Percentiles rank a stretch among this genome's conserved stretches.
phyloP scores from a whole-genome alignment of 108 stramenopile species.

The Conticribra guillardii region DNA sequence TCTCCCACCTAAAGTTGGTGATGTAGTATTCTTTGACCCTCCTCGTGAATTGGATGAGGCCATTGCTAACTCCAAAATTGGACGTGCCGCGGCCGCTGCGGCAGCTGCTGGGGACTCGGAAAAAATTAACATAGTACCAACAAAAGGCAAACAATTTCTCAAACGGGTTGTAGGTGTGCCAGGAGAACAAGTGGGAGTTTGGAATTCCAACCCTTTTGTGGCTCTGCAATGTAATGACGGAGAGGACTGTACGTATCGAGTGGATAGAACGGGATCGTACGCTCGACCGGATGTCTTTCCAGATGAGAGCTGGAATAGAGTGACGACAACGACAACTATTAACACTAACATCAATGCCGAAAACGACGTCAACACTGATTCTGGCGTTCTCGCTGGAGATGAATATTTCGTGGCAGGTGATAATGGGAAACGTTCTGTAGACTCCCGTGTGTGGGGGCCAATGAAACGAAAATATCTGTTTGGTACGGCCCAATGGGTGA shows the following conservation, averaged over 20 bases:
- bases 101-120: background rate
- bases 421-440: slow-evolving; percentile 65
- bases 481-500: slow-evolving; percentile 57
- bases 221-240: slow-evolving; percentile 16
- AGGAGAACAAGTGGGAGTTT: slow-evolving; percentile 58
- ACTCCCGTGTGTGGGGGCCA: slow-evolving; percentile 69
- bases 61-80: slow-evolving; percentile 45
- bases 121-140: slow-evolving; percentile 33
- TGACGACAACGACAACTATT: slow-evolving; percentile 35
- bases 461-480: slow-evolving; percentile 55
- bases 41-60: slow-evolving; percentile 50
- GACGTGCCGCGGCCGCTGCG: slow-evolving; percentile 31
- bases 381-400: slow-evolving; percentile 19
- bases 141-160: slow-evolving; percentile 65
- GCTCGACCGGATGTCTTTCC: slow-evolving; percentile 57
- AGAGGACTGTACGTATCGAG: slow-evolving; percentile 35
- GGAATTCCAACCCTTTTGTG: slow-evolving; percentile 54
- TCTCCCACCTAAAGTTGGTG: slow-evolving; percentile 45
- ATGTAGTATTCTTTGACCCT: slow-evolving; percentile 72
- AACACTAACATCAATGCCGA: slow-evolving; percentile 18
- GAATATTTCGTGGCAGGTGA: slow-evolving; percentile 73
- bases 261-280: slow-evolving; percentile 54
- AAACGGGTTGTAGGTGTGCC: slow-evolving; percentile 66
- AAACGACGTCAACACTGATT: background rate
- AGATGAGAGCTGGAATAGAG: slow-evolving; percentile 59